Evolutionary conservation across 495 filamentous ascomycete species (phyloP).

Genomic region (Staphylotrichum longicolle): DNA sequence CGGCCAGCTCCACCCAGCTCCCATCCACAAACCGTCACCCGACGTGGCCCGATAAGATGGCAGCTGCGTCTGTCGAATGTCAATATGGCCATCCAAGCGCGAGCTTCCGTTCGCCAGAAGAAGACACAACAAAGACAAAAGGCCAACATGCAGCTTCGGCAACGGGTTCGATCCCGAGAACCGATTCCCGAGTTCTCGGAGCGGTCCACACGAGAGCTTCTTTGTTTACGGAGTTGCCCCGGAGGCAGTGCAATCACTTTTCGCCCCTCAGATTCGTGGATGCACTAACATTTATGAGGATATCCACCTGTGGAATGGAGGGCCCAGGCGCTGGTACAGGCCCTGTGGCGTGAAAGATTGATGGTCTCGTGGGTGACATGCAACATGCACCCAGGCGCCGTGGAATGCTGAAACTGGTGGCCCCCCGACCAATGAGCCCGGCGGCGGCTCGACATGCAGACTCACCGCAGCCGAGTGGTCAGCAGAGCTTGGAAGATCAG

Average conservation of each 20-base stretch:
- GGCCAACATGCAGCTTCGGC: too few relatives aligned
- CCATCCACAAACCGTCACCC: conserved; percentile 28
- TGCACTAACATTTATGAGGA: too few relatives aligned
- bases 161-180: too few relatives aligned
- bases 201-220: neutral
- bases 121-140: neutral
- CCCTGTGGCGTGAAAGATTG: neutral
- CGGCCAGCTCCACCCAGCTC: conserved; percentile 9
- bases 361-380: conserved; percentile 16
- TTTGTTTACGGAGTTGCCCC: neutral
- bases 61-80: conserved; percentile 5
- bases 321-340: neutral
- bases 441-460: conserved; percentile 34
- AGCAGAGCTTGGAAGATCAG: conserved; percentile 28
- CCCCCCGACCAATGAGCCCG: conserved; percentile 27
- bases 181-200: too few relatives aligned
- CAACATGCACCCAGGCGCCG: conserved; percentile 14
- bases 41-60: conserved; percentile 31
- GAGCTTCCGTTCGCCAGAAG: neutral
- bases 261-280: too few relatives aligned
- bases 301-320: neutral
- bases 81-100: neutral
- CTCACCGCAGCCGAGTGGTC: conserved; percentile 11
- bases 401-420: conserved; percentile 32
- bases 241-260: too few relatives aligned